These are phyloP conservation scores for Eimeria mitis DNA, from an alignment of 169 alveolate genomes.

Conservation along the genomic window DNA sequence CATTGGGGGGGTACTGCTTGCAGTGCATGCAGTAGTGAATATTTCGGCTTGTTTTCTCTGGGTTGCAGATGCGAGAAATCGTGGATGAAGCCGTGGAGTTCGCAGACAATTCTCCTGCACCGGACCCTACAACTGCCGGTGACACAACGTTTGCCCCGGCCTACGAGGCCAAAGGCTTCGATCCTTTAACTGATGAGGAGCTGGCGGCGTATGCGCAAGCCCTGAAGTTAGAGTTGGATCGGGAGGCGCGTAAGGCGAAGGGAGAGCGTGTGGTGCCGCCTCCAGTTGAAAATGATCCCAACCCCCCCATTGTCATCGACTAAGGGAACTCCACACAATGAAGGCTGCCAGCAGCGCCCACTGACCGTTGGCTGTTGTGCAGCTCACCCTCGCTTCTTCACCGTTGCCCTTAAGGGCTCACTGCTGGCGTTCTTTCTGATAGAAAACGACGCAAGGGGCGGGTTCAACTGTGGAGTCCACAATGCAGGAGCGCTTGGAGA, in stretches of 20 bases:
- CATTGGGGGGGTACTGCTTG: no score
- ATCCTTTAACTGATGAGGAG: slow-evolving; percentile 19
- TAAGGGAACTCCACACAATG: not conserved
- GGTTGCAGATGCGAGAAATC: slow-evolving; percentile 33
- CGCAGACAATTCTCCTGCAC: slow-evolving; percentile 71
- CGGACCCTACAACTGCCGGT: slow-evolving; percentile 65
- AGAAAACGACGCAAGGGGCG: not conserved
- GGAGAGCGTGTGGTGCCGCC: slow-evolving; percentile 53
- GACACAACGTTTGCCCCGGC: slow-evolving; percentile 68
- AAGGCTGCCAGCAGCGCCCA: not conserved
- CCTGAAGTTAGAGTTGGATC: slow-evolving; percentile 65
- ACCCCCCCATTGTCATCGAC: slow-evolving; percentile 74
- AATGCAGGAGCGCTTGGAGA: not conserved
- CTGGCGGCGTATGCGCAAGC: slow-evolving; percentile 64
- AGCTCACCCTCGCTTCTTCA: not conserved
- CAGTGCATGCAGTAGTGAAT: not conserved
- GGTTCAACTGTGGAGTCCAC: slow-evolving; percentile 1
- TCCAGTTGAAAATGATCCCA: slow-evolving; percentile 22
- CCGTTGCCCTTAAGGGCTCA: not conserved
- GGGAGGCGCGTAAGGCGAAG: slow-evolving; percentile 43
- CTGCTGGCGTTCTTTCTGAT: not conserved
- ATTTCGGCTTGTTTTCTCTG: not conserved
- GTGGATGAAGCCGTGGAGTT: slow-evolving; percentile 79
- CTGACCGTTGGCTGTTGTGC: not conserved
- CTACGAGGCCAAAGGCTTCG: slow-evolving; percentile 55